Base-by-base conservation (phyloP, 495 filamentous ascomycete species). In the Glarea lozoyensis region DNA sequence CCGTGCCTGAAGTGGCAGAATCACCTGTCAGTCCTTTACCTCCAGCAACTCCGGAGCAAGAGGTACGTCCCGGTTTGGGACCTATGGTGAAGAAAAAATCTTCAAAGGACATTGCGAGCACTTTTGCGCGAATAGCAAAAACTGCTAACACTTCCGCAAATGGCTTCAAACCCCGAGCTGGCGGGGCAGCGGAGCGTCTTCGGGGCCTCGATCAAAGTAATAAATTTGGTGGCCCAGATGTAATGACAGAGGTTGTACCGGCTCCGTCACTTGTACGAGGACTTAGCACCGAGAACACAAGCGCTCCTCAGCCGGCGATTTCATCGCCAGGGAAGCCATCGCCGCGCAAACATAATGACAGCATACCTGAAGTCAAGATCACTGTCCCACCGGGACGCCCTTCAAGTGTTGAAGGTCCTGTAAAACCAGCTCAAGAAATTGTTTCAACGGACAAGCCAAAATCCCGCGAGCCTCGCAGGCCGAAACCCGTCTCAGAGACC, bases 51-150 rank as follows among this genome's bases (percentile, higher is more conserved):
- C 54, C 56, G 1, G 66, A 72, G 23, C 78, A 82, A 19, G 72
- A 61, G 11, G 24, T 29, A 0, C 75, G 85, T 15, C 88, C 88
- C 21, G 88, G 88, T 1, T 75, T 94, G 16, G 87, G 86, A 0
- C 86, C 88, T 27, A 94, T 94, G 88, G 80, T 94, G 43, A 92
- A 89, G 61, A 80, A 88, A 46, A 82, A 88, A 51, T 80, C 79
- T 0, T 72, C 61, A 36, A 73, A 67, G 22, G 83, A 92, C 32
- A 69, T 92, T 51, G 85, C 84, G 19, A 79, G 78, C 24, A 68
- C 76, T n/a, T 79, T 96, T 46, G 81, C 82, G 54, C 88, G 88
- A 57, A 88, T 88, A 24, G 88, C 92, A 10, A 79, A 73, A 23
- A 79, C 87, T n/a, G 81, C 84, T 43, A 73, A 70, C 48, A 48